Conservation (phyloP, 345 rosid genomes). For the Brassica juncea region DNA sequence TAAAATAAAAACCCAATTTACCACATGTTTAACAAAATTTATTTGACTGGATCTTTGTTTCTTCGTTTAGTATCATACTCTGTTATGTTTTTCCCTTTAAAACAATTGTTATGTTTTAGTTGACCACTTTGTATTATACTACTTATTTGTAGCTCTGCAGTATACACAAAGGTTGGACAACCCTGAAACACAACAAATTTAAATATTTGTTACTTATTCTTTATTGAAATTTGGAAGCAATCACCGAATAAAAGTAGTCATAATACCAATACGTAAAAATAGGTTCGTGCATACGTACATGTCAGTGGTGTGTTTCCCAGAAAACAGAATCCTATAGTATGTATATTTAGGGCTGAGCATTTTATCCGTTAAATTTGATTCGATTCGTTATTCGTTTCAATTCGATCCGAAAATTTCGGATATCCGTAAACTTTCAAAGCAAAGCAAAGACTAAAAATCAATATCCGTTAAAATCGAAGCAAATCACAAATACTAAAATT, state of each 20-base stretch:
- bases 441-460: too few relatives aligned
- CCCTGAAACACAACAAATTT: not conserved
- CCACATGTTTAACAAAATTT: not conserved
- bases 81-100: not conserved
- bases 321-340: not conserved
- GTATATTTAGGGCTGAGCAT: too few relatives aligned
- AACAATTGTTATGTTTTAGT: not conserved
- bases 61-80: too few relatives aligned
- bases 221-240: not conserved
- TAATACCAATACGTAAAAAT: not conserved
- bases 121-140: not conserved
- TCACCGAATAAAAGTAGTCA: not conserved
- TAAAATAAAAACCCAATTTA: not conserved
- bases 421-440: too few relatives aligned
- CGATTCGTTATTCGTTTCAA: too few relatives aligned
- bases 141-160: not conserved
- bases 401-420: too few relatives aligned
- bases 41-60: too few relatives aligned
- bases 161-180: not conserved
- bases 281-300: not conserved
- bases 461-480: too few relatives aligned
- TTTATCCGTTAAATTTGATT: too few relatives aligned
- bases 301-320: slow-evolving; percentile 1
- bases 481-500: too few relatives aligned
- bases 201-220: not conserved